Conservation (phyloP, 2,329 filamentous ascomycete species). For the Colletotrichum paranaense region DNA sequence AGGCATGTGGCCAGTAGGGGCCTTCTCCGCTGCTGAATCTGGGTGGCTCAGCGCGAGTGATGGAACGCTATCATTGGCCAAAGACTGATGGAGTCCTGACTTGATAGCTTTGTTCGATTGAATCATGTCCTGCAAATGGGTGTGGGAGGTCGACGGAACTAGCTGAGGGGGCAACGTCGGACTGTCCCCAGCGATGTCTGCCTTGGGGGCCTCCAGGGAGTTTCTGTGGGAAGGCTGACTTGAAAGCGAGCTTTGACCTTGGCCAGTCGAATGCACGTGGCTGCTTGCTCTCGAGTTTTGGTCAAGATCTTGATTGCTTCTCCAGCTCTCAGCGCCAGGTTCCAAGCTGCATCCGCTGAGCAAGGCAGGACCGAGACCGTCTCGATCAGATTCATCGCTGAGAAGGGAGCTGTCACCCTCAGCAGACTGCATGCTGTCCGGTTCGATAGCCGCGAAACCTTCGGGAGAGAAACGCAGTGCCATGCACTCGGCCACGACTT, state of each 20-base stretch:
- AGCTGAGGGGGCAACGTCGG: conserved; percentile 69
- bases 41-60: conserved; percentile 64
- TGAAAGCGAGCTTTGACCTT: conserved; percentile 61
- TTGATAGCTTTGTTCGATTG: conserved; percentile 69
- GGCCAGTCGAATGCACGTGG: conserved; percentile 48
- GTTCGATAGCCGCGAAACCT: conserved; percentile 34
- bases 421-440: conserved; percentile 35
- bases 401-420: conserved; percentile 35
- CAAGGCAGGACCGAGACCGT: conserved; percentile 51
- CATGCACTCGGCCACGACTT: conserved; percentile 84
- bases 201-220: conserved; percentile 42
- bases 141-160: conserved; percentile 60
- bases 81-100: conserved; percentile 64
- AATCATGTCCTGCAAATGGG: conserved; percentile 70
- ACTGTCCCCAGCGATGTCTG: conserved; percentile 64
- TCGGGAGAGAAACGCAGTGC: conserved; percentile 63
- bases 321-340: conserved; percentile 58
- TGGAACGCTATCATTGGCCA: conserved; percentile 68
- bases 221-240: conserved; percentile 62
- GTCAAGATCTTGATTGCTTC: conserved; percentile 64
- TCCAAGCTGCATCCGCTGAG: conserved; percentile 50
- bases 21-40: conserved; percentile 56
- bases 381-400: conserved; percentile 46
- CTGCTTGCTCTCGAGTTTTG: conserved; percentile 55
- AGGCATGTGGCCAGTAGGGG: conserved; percentile 41